Evolutionary conservation across 805 yeast species (phyloP).

Genomic region (Cyberlindnera petersonii): DNA sequence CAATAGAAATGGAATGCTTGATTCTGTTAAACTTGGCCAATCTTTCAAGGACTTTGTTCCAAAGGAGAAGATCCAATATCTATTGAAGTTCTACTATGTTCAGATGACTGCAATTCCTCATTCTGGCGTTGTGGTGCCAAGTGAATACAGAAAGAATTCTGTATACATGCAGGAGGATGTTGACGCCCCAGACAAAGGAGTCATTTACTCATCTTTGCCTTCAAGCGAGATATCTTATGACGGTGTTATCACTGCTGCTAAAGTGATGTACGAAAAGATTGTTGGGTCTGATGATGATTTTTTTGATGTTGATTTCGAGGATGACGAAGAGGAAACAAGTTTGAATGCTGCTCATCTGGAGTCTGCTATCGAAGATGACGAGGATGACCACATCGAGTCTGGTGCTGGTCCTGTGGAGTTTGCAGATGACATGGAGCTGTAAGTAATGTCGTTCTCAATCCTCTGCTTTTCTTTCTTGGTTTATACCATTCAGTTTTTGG

Average conservation of each 20-base stretch:
- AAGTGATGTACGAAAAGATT: conserved; percentile 64
- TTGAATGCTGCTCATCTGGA: conserved; percentile 23
- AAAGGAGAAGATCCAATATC: conserved; percentile 58
- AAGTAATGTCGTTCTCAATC: conserved; percentile 1
- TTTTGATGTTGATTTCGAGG: conserved; percentile 94
- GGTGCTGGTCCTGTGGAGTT: conserved; percentile 35
- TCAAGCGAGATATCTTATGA: conserved; percentile 87
- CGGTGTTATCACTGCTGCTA: conserved; percentile 82
- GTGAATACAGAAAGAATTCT: conserved; percentile 35
- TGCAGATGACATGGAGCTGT: conserved; percentile 34
- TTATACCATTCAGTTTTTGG: neutral
- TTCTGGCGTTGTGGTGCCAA: conserved; percentile 46
- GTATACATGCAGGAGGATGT: conserved; percentile 27
- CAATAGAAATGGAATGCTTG: conserved; percentile 56
- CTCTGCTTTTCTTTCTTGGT: too few species aligned
- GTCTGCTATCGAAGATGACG: conserved; percentile 23
- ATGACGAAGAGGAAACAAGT: conserved; percentile 53
- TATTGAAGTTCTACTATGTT: conserved; percentile 58
- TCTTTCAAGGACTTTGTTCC: conserved; percentile 83
- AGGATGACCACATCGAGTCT: conserved; percentile 16
- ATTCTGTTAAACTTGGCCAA: conserved; percentile 82
- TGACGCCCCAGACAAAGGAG: conserved; percentile 41
- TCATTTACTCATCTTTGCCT: conserved; percentile 60
- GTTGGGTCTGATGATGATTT: conserved; percentile 96
- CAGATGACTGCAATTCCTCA: conserved; percentile 57